Percentiles rank a stretch among this genome's conserved stretches.
phyloP scores from a whole-genome alignment of 768 basidiomycete genomes.

The Leccinum variicolor region DNA sequence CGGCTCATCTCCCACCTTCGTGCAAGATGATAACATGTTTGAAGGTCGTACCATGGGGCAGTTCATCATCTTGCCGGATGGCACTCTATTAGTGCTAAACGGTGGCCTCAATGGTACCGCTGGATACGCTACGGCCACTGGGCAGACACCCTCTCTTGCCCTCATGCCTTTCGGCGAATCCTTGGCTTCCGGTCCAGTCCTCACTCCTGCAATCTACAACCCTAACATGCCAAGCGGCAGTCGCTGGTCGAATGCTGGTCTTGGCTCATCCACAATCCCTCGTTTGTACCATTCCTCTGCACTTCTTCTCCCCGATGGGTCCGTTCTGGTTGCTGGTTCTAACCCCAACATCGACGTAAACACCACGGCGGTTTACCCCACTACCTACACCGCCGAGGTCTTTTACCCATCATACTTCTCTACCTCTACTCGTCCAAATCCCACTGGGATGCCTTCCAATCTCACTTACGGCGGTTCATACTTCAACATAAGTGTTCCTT shows the following conservation, averaged over 20 bases:
- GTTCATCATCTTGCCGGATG: constrained; percentile 81
- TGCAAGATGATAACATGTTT: constrained; percentile 72
- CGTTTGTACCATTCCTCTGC: constrained; percentile 93
- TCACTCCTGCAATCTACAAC: constrained; percentile 79
- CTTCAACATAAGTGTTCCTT: constrained; percentile 74
- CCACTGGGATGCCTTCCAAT: constrained; percentile 65
- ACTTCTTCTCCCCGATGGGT: constrained; percentile 81
- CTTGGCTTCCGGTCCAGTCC: constrained; percentile 76
- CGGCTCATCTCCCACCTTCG: constrained; percentile 56
- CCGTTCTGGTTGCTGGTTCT: constrained; percentile 86
- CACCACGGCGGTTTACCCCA: constrained; percentile 58
- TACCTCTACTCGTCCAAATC: constrained; percentile 62
- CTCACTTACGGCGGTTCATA: constrained; percentile 80
- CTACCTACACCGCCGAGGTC: constrained; percentile 78
- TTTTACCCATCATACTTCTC: constrained; percentile 93
- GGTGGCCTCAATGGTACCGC: constrained; percentile 86
- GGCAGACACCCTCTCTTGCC: constrained; percentile 35
- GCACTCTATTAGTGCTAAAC: constrained; percentile 73
- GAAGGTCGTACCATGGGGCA: constrained; percentile 89
- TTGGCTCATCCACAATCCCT: constrained; percentile 62
- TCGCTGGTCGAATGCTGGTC: constrained; percentile 70
- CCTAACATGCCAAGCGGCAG: constrained; percentile 67
- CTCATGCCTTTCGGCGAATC: constrained; percentile 74
- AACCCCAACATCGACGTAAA: constrained; percentile 93
- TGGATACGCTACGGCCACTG: constrained; percentile 68